Conservation (phyloP, 176 grass and related monocot species). For the Bothriochloa decipiens region DNA sequence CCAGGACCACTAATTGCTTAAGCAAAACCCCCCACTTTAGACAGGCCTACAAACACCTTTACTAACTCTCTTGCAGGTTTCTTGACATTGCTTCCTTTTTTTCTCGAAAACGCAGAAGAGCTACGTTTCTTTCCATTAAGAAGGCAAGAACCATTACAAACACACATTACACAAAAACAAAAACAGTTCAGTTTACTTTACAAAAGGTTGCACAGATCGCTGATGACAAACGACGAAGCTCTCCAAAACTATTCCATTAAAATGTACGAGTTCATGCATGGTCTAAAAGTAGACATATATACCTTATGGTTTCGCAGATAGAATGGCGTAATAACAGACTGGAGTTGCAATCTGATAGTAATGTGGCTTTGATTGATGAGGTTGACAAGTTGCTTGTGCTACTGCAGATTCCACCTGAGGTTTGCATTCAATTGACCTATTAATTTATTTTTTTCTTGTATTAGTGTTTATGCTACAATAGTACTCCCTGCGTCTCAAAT, state of each 20-base stretch:
- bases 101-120: not conserved
- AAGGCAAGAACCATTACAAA: not conserved
- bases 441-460: not conserved
- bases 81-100: not conserved
- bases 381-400: constrained; percentile 78
- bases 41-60: not conserved
- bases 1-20: not conserved
- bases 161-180: not conserved
- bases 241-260: not conserved
- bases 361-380: constrained; percentile 79
- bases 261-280: not conserved
- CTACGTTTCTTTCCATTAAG: not conserved
- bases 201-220: no score
- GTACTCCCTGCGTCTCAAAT: not conserved
- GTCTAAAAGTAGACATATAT: not conserved
- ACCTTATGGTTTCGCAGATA: constrained; percentile 59
- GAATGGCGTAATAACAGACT: constrained; percentile 92
- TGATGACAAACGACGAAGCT: no score
- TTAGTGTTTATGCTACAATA: constrained; percentile 6
- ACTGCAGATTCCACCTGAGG: constrained; percentile 85
- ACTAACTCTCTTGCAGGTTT: not conserved
- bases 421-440: constrained; percentile 25
- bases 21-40: not conserved
- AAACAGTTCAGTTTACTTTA: not conserved
- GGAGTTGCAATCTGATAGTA: constrained; percentile 91